Evolutionary conservation across 2,329 filamentous ascomycete genomes (phyloP).

Genomic region (Pseudogymnoascus sp.): DNA sequence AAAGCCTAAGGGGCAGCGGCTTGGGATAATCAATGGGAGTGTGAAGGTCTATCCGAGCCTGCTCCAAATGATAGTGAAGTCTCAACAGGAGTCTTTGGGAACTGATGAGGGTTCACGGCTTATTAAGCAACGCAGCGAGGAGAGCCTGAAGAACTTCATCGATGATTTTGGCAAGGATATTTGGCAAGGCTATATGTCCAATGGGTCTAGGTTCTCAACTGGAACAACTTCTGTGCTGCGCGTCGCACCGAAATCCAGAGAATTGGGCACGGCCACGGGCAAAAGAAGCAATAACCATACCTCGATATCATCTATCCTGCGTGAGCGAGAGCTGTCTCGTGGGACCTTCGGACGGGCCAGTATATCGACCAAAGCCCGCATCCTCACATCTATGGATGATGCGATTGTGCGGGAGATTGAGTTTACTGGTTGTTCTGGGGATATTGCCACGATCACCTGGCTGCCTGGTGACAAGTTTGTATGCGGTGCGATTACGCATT

Average conservation of each 20-base stretch:
- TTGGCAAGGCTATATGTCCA: neutral
- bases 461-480: constrained; percentile 45
- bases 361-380: constrained; percentile 19
- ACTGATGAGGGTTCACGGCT: constrained; percentile 8
- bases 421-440: constrained; percentile 56
- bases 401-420: constrained; percentile 43
- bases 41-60: neutral
- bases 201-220: neutral
- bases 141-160: neutral
- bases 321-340: constrained; percentile 24
- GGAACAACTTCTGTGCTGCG: neutral
- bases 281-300: neutral
- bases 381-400: constrained; percentile 39
- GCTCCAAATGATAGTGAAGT: neutral
- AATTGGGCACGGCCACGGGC: neutral
- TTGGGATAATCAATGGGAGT: neutral
- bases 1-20: neutral
- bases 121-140: neutral
- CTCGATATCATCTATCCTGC: constrained; percentile 17
- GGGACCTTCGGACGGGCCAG: constrained; percentile 16
- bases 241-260: neutral
- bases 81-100: constrained; percentile 17
- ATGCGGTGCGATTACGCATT: constrained; percentile 58
- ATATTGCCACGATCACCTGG: constrained; percentile 54
- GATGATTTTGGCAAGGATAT: neutral